Evolutionary conservation across 352 stramenopile species (phyloP), one percentile per base, ranked within the genome.

Genomic region (Phytophthora pistaciae): DNA sequence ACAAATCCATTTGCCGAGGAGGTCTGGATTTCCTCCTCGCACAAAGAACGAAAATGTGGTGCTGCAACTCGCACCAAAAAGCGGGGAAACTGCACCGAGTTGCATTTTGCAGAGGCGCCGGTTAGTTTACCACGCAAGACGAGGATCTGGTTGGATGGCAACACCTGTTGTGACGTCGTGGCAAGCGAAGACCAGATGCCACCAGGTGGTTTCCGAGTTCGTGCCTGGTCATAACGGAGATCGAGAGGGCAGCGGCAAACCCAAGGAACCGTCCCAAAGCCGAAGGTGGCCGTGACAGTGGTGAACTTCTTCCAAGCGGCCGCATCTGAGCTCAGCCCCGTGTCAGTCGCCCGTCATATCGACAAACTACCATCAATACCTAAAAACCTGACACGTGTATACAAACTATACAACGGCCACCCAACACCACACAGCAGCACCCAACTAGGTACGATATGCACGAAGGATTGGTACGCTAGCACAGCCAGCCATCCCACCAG

Each of bases 151-250:
- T 65, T 65, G 16, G 62, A 44, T 44, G 38, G 38, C 38, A 44
- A 44, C 38, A 44, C 38, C 11, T 44, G 64, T 70, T 60, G 64
- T 60, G 40, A 18, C 16, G 23, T 72, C 60, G 66, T 63, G 42
- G 42, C 13, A 40, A 27, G 48, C 42, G 59, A 40, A 60, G 66
- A 72, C 52, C 66, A 72, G 66, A 72, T 61, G 40, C 57, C 40
- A 50, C 53, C 65, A 72, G 20, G 50, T 72, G 66, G 66, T 72
- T 72, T 72, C 60, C 49, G 42, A 27, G 46, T 66, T 71, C 48
- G 9, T 49, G 18, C 23, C 64, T 66, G 64, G 44, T 18, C 52
- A 29, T 56, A 68, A 59, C n/a, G 52, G 52, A 14, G 8, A 6
- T 36, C 5, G n/a, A 56, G 61, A 44, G n/a, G 14, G 13, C 5